These are phyloP conservation scores for Fusarium aywerte DNA, from an alignment of 2,329 filamentous ascomycete genomes.

Conservation along the genomic window DNA sequence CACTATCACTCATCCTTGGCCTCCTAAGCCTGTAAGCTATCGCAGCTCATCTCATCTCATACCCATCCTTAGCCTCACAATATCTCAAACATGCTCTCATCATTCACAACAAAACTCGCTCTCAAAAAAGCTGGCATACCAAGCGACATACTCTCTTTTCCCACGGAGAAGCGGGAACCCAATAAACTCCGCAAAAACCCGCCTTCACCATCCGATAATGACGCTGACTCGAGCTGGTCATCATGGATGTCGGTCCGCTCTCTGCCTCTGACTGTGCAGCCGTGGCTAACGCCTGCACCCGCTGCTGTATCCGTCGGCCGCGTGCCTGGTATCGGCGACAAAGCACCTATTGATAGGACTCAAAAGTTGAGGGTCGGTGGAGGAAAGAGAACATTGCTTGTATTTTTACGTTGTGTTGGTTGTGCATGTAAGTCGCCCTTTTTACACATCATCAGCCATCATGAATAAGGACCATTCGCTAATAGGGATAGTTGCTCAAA, in stretches of 20 bases:
- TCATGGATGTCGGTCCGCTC: slow-evolving; percentile 63
- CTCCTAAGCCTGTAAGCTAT: neutral
- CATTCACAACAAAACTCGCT: slow-evolving; percentile 67
- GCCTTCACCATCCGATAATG: slow-evolving; percentile 45
- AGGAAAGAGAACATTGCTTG: slow-evolving; percentile 59
- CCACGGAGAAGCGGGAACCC: slow-evolving; percentile 44
- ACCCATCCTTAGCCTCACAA: neutral
- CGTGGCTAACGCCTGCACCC: slow-evolving; percentile 64
- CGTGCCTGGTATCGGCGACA: slow-evolving; percentile 60
- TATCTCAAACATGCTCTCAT: slow-evolving; percentile 61
- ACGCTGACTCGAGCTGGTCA: slow-evolving; percentile 51
- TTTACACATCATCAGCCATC: neutral
- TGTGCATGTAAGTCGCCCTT: slow-evolving; percentile 62
- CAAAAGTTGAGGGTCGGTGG: slow-evolving; percentile 56
- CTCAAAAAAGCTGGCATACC: slow-evolving; percentile 67
- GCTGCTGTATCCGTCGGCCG: slow-evolving; percentile 59
- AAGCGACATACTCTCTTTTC: slow-evolving; percentile 59
- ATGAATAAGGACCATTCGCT: neutral
- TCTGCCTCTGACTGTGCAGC: slow-evolving; percentile 63
- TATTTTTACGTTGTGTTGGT: slow-evolving; percentile 66
- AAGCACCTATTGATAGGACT: slow-evolving; percentile 60
- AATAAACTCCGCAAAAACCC: slow-evolving; percentile 50
- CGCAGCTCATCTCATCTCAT: neutral
- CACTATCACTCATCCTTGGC: neutral
- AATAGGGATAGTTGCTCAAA: slow-evolving; percentile 59